Percentiles rank a stretch among this genome's conserved stretches.
Evolutionary conservation across 805 yeast species (phyloP).

Genomic region (Hanseniaspora nectarophila): DNA sequence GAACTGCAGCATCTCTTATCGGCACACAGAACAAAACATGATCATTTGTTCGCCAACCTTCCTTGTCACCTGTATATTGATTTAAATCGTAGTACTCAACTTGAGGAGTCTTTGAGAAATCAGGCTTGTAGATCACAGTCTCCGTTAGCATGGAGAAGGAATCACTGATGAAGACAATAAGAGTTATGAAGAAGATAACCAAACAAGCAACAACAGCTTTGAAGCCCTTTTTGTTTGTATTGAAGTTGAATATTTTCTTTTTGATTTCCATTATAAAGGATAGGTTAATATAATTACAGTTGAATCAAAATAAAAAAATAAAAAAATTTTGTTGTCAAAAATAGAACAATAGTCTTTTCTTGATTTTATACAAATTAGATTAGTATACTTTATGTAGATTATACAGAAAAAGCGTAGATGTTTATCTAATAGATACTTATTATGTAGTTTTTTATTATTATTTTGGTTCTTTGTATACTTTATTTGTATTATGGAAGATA

Average conservation of each 20-base stretch:
- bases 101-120: conserved; percentile 26
- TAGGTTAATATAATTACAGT: neutral
- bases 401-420: no score
- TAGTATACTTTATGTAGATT: no score
- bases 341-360: no score
- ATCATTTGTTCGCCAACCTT: conserved; percentile 73
- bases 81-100: conserved; percentile 66
- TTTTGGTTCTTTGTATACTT: no score
- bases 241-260: neutral
- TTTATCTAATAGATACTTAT: no score
- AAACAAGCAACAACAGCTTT: neutral
- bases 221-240: neutral
- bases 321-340: no score
- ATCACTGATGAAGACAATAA: neutral
- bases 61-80: conserved; percentile 49
- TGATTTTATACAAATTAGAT: no score
- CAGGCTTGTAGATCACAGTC: conserved; percentile 26
- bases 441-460: no score
- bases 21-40: conserved; percentile 80
- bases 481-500: no score
- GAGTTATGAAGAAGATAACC: neutral
- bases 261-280: neutral
- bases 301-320: no score
- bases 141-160: neutral
- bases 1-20: conserved; percentile 80